Conservation (phyloP, 306 rosid species). For the Quercus aquifolioides region DNA sequence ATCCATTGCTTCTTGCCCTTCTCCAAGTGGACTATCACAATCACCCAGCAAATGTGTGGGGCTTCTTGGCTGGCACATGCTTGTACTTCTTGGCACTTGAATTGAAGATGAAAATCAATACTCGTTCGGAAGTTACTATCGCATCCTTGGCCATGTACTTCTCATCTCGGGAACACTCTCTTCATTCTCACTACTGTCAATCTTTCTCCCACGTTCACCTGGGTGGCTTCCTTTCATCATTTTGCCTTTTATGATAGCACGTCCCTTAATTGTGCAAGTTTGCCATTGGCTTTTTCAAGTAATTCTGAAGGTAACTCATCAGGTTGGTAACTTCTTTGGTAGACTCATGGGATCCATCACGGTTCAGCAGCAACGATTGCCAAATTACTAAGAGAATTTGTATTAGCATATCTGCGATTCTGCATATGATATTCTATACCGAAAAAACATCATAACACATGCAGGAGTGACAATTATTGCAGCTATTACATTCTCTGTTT, state of each 20-base stretch:
- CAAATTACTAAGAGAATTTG: too few species aligned
- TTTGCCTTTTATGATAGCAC: not conserved
- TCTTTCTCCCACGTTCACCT: not conserved
- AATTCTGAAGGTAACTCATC: too few species aligned
- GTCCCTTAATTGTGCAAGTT: too few species aligned
- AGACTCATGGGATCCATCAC: too few species aligned
- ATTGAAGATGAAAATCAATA: not conserved
- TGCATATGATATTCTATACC: not conserved
- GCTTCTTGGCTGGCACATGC: not conserved
- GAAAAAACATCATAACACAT: too few species aligned
- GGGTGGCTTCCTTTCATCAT: not conserved
- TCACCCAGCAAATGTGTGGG: slow-evolving; percentile 3
- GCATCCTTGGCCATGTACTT: not conserved
- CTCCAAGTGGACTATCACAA: slow-evolving; percentile 18
- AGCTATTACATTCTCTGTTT: too few species aligned
- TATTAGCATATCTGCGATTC: not conserved
- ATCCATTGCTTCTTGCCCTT: slow-evolving; percentile 13
- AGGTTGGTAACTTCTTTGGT: too few species aligned
- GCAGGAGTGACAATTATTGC: too few species aligned
- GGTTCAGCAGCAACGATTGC: too few species aligned
- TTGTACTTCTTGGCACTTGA: slow-evolving; percentile 15
- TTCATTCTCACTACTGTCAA: slow-evolving; percentile 8
- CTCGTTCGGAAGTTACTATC: not conserved
- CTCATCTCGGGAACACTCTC: slow-evolving; percentile 1
- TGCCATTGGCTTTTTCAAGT: too few species aligned